phyloP scores from a whole-genome alignment of 768 basidiomycete species.

The Vishniacozyma victoriae region DNA sequence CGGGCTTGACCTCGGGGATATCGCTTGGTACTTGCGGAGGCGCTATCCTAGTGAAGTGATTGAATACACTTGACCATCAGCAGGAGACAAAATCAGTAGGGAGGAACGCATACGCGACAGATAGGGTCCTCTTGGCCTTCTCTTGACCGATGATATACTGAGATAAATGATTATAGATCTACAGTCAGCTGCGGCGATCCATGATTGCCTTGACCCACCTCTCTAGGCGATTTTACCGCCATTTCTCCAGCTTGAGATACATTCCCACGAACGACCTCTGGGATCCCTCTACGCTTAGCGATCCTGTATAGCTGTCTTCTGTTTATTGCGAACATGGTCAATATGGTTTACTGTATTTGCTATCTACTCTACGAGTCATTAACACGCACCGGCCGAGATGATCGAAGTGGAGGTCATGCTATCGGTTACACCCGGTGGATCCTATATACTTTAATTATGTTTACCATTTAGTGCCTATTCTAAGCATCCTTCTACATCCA shows the following conservation, averaged over 20 bases:
- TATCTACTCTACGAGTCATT: too few relatives aligned
- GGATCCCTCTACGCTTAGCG: neutral
- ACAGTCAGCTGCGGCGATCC: conserved; percentile 2
- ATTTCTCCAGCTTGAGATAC: conserved; percentile 6
- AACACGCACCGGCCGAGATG: too few relatives aligned
- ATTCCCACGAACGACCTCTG: neutral
- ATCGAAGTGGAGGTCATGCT: too few relatives aligned
- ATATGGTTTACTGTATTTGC: too few relatives aligned
- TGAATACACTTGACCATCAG: conserved; percentile 64
- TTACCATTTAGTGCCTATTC: too few relatives aligned
- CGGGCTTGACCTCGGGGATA: too few relatives aligned
- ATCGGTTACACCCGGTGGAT: too few relatives aligned
- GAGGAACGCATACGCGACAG: conserved; percentile 68
- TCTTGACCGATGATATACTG: conserved; percentile 89
- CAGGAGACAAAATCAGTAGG: neutral
- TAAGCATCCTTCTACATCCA: too few relatives aligned
- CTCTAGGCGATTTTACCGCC: conserved; percentile 28
- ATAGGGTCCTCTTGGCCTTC: conserved; percentile 83
- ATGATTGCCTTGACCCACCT: conserved; percentile 13
- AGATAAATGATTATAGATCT: conserved; percentile 80
- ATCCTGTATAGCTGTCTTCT: neutral
- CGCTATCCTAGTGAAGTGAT: conserved; percentile 74
- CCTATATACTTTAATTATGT: too few relatives aligned
- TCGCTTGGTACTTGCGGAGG: too few relatives aligned
- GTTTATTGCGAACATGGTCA: neutral